These are phyloP conservation scores for Trapa incisa DNA, from an alignment of 345 rosid species.

Conservation along the genomic window DNA sequence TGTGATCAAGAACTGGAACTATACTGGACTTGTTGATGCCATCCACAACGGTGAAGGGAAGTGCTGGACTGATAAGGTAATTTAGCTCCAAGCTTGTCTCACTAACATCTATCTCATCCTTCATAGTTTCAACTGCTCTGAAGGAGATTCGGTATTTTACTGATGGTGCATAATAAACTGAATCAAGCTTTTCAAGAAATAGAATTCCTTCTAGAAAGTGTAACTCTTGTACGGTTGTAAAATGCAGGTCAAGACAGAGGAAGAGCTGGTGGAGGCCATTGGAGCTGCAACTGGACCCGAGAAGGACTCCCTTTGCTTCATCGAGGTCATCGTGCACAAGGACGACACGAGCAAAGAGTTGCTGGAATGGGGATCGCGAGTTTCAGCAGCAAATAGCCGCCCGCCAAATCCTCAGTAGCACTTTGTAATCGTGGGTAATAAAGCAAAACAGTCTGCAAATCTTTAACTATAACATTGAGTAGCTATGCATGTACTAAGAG, in stretches of 20 bases:
- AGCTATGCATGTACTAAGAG: not conserved
- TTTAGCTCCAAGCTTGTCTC: not conserved
- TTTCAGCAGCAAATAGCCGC: not conserved
- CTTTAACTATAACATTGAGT: too few relatives aligned
- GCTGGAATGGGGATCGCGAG: not conserved
- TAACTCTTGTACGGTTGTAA: too few relatives aligned
- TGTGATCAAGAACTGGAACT: not conserved
- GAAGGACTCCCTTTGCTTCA: not conserved
- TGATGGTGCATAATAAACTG: not conserved
- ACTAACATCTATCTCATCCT: not conserved
- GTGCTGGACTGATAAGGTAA: conserved; percentile 54
- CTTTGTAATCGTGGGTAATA: not conserved
- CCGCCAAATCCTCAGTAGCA: not conserved
- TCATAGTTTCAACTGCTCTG: not conserved
- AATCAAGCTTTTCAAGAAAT: too few relatives aligned
- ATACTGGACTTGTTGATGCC: not conserved
- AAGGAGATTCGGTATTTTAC: not conserved
- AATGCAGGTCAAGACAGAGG: not conserved
- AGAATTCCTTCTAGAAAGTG: too few relatives aligned
- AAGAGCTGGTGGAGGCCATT: not conserved
- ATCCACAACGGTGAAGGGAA: conserved; percentile 28
- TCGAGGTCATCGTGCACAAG: not conserved
- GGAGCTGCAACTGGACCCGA: not conserved
- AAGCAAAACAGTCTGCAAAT: too few relatives aligned
- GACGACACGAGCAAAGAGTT: not conserved